Evolutionary conservation across 257 asterid species (phyloP).

Genomic region (Agastache rugosa): DNA sequence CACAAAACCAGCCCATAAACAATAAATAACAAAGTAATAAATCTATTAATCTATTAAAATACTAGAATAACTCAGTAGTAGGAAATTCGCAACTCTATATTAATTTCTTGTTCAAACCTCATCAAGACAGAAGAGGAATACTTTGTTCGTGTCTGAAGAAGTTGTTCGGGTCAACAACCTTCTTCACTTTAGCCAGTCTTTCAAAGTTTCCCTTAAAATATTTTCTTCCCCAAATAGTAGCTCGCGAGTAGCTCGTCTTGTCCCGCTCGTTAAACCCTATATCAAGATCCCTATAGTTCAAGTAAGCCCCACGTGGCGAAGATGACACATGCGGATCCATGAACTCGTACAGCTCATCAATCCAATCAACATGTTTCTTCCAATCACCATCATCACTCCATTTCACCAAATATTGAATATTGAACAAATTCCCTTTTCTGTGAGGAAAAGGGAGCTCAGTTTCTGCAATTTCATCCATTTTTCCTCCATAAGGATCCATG

Average conservation of each 20-base stretch:
- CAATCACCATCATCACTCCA: conserved; percentile 47
- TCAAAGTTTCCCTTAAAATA: conserved; percentile 57
- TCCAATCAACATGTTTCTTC: conserved; percentile 49
- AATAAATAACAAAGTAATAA: too few relatives aligned
- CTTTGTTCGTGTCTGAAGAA: conserved; percentile 68
- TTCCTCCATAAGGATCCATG: conserved; percentile 69
- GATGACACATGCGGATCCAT: conserved; percentile 55
- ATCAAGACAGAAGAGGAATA: conserved; percentile 43
- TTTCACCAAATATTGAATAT: conserved; percentile 56
- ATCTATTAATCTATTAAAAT: too few relatives aligned
- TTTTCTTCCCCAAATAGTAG: conserved; percentile 55
- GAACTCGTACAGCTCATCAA: conserved; percentile 39
- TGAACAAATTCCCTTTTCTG: conserved; percentile 51
- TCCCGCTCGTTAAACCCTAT: conserved; percentile 45
- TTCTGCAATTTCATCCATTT: conserved; percentile 46
- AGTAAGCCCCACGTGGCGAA: conserved; percentile 62
- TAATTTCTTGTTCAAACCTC: neutral
- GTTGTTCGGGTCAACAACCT: conserved; percentile 54
- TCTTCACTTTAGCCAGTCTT: conserved; percentile 54
- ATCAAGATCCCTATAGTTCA: conserved; percentile 70
- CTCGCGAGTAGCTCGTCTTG: conserved; percentile 42
- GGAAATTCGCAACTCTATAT: too few relatives aligned
- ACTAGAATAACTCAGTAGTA: too few relatives aligned
- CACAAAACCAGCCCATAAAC: too few relatives aligned
- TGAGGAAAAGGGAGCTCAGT: conserved; percentile 66